Evolutionary conservation across 2,329 filamentous ascomycete genomes (phyloP).

Genomic region (Erysiphe neolycopersici): DNA sequence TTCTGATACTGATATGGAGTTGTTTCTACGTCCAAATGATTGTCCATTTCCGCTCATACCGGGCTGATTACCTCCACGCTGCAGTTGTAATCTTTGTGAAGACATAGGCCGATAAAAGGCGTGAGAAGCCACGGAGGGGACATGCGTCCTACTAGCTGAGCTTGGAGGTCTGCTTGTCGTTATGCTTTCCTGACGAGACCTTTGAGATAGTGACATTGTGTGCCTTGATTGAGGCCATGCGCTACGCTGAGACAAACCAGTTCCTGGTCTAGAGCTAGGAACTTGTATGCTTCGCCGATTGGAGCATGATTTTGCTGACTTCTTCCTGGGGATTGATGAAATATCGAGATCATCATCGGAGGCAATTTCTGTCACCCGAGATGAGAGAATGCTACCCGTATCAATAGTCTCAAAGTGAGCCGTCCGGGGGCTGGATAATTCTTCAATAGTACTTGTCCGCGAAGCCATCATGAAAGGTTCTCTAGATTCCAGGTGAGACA

Average conservation of each 20-base stretch:
- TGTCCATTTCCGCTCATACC: not conserved
- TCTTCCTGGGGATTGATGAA: constrained; percentile 5
- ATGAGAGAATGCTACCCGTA: constrained; percentile 23
- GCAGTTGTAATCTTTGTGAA: constrained; percentile 77
- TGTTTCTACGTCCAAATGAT: not conserved
- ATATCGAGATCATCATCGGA: constrained; percentile 24
- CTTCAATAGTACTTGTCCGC: not conserved
- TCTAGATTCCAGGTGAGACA: too few species aligned
- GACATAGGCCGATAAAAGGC: constrained; percentile 95
- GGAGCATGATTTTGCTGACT: constrained; percentile 12
- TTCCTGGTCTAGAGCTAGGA: constrained; percentile 26
- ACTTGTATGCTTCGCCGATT: constrained; percentile 15
- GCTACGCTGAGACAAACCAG: constrained; percentile 21
- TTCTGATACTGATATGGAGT: not conserved
- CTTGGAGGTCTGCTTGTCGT: constrained; percentile 27
- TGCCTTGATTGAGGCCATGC: constrained; percentile 27
- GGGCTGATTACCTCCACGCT: constrained; percentile 30
- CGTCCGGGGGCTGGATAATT: not conserved
- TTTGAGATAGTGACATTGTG: constrained; percentile 9
- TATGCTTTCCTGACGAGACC: constrained; percentile 5
- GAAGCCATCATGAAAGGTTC: too few species aligned
- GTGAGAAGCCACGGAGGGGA: constrained; percentile 65
- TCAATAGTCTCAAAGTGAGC: constrained; percentile 13
- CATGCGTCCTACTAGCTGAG: constrained; percentile 57
- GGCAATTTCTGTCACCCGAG: constrained; percentile 26